Percentiles rank a stretch among this genome's conserved stretches.
These are phyloP conservation scores for Grammothele lineata DNA, from an alignment of 768 basidiomycete genomes.

Conservation along the genomic window DNA sequence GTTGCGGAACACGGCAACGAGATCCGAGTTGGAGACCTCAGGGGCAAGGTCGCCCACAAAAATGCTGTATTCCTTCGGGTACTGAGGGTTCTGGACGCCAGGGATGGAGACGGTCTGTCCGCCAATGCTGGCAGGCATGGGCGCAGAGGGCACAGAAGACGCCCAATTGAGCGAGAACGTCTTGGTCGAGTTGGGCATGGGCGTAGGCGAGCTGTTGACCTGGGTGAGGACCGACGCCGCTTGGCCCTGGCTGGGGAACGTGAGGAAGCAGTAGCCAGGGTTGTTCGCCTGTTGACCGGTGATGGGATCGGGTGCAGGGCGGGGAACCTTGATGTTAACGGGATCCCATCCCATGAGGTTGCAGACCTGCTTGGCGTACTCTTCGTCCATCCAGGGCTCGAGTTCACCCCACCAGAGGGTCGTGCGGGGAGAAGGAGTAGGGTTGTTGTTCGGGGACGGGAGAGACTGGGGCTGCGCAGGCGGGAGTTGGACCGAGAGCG, in stretches of 20 bases:
- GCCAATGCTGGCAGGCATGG: slow-evolving; percentile 29
- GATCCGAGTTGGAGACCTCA: slow-evolving; percentile 90
- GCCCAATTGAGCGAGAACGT: slow-evolving; percentile 86
- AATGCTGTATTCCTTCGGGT: slow-evolving; percentile 85
- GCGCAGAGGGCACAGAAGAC: slow-evolving; percentile 35
- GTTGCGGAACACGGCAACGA: slow-evolving; percentile 91
- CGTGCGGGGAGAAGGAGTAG: slow-evolving; percentile 35
- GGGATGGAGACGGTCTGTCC: slow-evolving; percentile 31
- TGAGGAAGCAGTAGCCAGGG: slow-evolving; percentile 84
- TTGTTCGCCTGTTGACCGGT: slow-evolving; percentile 72
- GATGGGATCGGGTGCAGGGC: slow-evolving; percentile 49
- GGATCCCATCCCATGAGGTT: slow-evolving; percentile 84
- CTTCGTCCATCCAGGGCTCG: slow-evolving; percentile 97
- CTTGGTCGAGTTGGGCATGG: slow-evolving; percentile 84
- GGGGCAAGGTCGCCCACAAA: slow-evolving; percentile 94
- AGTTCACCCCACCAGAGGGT: slow-evolving; percentile 87
- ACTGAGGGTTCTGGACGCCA: slow-evolving; percentile 45
- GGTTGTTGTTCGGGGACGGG: slow-evolving; percentile 21
- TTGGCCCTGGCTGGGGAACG: slow-evolving; percentile 68
- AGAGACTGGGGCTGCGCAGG: slow-evolving; percentile 23
- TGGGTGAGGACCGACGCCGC: slow-evolving; percentile 70
- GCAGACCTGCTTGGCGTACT: slow-evolving; percentile 88
- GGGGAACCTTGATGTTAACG: slow-evolving; percentile 68
- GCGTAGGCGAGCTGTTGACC: slow-evolving; percentile 44
- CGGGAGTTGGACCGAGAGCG: slow-evolving; percentile 21